Evolutionary conservation across 257 asterid species (phyloP), one percentile per base, ranked within the genome.

Genomic region (Oldenlandia corymbosa): DNA sequence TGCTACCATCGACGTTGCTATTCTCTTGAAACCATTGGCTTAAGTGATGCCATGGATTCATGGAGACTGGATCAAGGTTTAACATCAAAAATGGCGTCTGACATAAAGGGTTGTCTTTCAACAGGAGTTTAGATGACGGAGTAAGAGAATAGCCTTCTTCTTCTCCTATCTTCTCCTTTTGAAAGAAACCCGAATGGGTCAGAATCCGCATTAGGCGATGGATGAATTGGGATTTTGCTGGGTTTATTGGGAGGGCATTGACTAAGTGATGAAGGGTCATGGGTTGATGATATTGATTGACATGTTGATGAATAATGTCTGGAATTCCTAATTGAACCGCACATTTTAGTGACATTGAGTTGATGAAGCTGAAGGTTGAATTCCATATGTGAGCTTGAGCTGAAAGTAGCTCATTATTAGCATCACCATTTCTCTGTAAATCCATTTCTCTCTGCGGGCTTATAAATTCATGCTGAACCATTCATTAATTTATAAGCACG

Each of bases 341-440:
- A 59, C 75, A 64, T 69, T 53, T 69, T 47, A 69, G 71, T 10
- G 79, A 64, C 62, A 52, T 48, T 1, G 72, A 58, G 1, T 74
- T 74, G 17, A 69, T 36, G 72, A 49, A 14, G 43, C 5, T 74
- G n/a, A 64, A 59, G 39, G 26, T 24, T 20, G 59, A 68, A 20
- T 74, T 69, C 65, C 28, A 49, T 69, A 68, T 58, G 60, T 69
- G 75, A 64, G 79, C 71, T 11, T 64, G 75, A 58, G 79, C 72
- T 14, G 23, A 12, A 0, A 73, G 66, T 12, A 73, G n/a, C 68
- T 62, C 67, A n/a, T n/a, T n/a, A 13, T 21, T 10, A 26, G 45
- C 54, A 49, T 49, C n/a, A 4, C 49, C 68, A 32, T 52, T 48
- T 14, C 45, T 16, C 21, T 39, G 0, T 31, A 68, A n/a, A 60